Conservation (phyloP, 257 asterid species). For the Scutellaria galericulata region DNA sequence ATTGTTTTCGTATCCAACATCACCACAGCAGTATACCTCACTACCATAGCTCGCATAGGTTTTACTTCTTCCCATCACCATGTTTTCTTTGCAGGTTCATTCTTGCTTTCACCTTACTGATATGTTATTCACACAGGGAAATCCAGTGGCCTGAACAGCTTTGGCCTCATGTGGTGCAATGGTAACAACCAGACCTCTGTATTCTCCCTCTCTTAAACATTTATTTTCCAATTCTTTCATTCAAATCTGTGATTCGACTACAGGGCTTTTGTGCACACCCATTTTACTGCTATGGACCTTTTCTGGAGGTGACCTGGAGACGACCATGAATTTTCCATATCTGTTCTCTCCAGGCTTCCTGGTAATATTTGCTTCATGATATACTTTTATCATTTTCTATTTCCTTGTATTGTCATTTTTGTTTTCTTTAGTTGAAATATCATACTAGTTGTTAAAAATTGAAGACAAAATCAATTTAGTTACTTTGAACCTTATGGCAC, state of each 20-base stretch:
- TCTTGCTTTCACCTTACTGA: conserved; percentile 39
- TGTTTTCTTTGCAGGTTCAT: conserved; percentile 30
- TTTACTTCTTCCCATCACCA: conserved; percentile 35
- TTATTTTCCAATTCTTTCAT: background rate
- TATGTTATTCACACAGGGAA: conserved; percentile 60
- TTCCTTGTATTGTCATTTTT: no score
- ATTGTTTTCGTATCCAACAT: conserved; percentile 79
- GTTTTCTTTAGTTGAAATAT: background rate
- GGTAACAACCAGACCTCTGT: conserved; percentile 45
- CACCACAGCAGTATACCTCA: conserved; percentile 84
- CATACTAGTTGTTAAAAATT: background rate
- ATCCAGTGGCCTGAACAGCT: conserved; percentile 89
- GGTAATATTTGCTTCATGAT: conserved; percentile 52
- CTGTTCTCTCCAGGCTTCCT: conserved; percentile 84
- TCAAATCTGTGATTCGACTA: background rate
- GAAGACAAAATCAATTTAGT: background rate
- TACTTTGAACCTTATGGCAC: no score
- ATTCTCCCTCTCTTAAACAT: conserved; percentile 15
- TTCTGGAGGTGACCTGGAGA: conserved; percentile 71
- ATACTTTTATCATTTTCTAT: background rate
- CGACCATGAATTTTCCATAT: conserved; percentile 61
- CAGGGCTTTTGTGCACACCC: conserved; percentile 69
- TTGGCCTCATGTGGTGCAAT: conserved; percentile 99
- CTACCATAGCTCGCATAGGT: conserved; percentile 92
- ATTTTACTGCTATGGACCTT: conserved; percentile 71